Evolutionary conservation across 192 early-diverging fungal species (phyloP).

Genomic region (Coemansia umbellata): DNA sequence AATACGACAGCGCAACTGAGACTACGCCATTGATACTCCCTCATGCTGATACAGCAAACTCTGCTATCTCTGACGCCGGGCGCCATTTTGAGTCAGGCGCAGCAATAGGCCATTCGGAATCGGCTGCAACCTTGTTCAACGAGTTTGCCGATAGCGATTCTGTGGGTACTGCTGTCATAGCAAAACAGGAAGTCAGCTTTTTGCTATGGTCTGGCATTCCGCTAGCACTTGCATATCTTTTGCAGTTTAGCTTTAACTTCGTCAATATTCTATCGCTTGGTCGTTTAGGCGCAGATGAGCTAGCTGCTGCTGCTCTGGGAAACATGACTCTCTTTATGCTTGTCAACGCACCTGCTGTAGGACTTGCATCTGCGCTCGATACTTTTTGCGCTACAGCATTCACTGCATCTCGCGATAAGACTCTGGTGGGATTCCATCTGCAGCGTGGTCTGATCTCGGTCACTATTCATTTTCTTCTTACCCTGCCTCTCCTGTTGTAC

Average conservation of each 20-base stretch:
- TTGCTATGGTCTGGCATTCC: conserved; percentile 30
- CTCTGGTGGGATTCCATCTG: conserved; percentile 30
- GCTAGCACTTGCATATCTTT: conserved; percentile 56
- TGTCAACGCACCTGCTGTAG: conserved; percentile 61
- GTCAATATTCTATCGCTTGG: conserved; percentile 61
- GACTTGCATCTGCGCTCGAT: conserved; percentile 53
- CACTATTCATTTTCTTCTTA: conserved; percentile 19
- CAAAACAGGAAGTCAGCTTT: conserved; percentile 6
- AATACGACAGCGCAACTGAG: conserved; percentile 8
- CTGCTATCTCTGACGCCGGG: neutral
- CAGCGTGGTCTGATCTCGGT: conserved; percentile 32
- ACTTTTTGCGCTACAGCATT: conserved; percentile 36
- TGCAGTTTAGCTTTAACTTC: conserved; percentile 60
- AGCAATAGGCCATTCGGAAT: neutral
- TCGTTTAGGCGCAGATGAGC: conserved; percentile 56
- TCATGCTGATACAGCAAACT: neutral
- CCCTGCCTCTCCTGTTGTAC: conserved; percentile 7
- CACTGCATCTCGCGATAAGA: conserved; percentile 32
- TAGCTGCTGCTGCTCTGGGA: conserved; percentile 63
- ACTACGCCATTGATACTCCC: conserved; percentile 15
- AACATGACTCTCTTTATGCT: conserved; percentile 67
- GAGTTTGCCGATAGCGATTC: conserved; percentile 23
- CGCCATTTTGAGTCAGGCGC: neutral
- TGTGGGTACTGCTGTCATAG: neutral
- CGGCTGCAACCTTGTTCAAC: conserved; percentile 19